Conservation (phyloP, 257 asterid genomes). For the Craterostigma plantagineum region DNA sequence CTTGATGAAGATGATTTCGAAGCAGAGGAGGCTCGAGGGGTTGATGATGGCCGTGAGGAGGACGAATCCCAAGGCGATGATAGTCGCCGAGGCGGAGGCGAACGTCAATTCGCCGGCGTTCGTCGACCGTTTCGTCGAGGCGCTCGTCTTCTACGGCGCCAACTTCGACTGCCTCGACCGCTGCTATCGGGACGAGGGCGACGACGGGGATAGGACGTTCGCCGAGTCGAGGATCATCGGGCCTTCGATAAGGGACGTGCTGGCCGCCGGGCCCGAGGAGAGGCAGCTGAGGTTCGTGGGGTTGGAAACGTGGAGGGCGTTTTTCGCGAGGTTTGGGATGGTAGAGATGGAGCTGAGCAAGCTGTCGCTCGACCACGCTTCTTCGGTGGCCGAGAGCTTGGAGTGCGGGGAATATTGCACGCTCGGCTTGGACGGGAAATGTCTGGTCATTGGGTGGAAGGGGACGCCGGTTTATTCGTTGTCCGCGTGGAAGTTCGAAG, state of each 20-base stretch:
- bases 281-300: constrained; percentile 19
- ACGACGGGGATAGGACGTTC: constrained; percentile 13
- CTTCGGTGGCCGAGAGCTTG: constrained; percentile 12
- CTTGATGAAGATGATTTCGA: constrained; percentile 17
- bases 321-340: constrained; percentile 20
- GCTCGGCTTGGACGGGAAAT: constrained; percentile 14
- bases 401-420: constrained; percentile 18
- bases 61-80: constrained; percentile 19
- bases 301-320: constrained; percentile 20
- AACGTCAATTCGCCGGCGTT: constrained; percentile 30
- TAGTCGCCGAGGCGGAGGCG: constrained; percentile 31
- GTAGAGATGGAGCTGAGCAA: constrained; percentile 16
- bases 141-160: constrained; percentile 30
- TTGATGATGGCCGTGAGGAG: constrained; percentile 19
- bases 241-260: constrained; percentile 17
- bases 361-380: constrained; percentile 15
- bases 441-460: constrained; percentile 29
- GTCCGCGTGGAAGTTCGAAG: constrained; percentile 25
- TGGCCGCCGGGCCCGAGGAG: constrained; percentile 24
- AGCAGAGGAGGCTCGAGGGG: constrained; percentile 18
- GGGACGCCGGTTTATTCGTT: constrained; percentile 21
- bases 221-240: constrained; percentile 14
- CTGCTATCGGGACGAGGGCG: neutral
- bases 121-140: constrained; percentile 32
- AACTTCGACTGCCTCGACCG: constrained; percentile 14